These are phyloP conservation scores for Entomortierella beljakovae DNA, from an alignment of 192 early-diverging fungal genomes.

Conservation along the genomic window DNA sequence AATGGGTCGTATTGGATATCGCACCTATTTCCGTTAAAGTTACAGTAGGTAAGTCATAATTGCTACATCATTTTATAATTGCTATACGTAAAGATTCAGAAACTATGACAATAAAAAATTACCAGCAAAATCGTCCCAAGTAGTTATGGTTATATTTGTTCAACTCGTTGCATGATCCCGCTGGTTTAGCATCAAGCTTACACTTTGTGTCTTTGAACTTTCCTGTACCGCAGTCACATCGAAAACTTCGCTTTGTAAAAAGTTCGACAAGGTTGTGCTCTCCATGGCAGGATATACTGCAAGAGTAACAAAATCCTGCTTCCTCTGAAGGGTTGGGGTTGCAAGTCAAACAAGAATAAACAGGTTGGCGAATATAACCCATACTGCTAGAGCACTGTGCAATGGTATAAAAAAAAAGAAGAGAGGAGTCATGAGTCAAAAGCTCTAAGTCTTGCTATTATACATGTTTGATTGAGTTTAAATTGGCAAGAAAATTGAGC, in stretches of 20 bases:
- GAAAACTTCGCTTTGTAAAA: constrained; percentile 85
- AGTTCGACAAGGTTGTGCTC: constrained; percentile 88
- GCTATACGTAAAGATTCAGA: neutral
- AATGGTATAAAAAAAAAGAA: neutral
- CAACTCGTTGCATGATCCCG: constrained; percentile 62
- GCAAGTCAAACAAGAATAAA: constrained; percentile 89
- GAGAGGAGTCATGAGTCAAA: neutral
- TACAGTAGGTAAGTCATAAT: neutral
- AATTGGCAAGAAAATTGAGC: neutral
- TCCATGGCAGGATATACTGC: constrained; percentile 81
- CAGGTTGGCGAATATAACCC: constrained; percentile 83
- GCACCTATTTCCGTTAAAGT: constrained; percentile 62
- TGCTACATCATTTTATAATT: neutral
- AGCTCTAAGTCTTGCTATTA: neutral
- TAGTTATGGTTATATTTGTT: constrained; percentile 92
- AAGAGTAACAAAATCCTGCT: constrained; percentile 71
- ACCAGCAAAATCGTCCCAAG: constrained; percentile 84
- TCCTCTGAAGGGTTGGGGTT: constrained; percentile 42
- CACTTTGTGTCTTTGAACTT: constrained; percentile 60
- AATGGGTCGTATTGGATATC: constrained; percentile 78
- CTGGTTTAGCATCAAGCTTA: constrained; percentile 55
- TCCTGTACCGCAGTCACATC: constrained; percentile 89
- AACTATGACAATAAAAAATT: constrained; percentile 11
- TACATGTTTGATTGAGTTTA: no score
- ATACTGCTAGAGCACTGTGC: constrained; percentile 72